Conservation (phyloP, 768 basidiomycete genomes). For the Pleurotus tuoliensis region DNA sequence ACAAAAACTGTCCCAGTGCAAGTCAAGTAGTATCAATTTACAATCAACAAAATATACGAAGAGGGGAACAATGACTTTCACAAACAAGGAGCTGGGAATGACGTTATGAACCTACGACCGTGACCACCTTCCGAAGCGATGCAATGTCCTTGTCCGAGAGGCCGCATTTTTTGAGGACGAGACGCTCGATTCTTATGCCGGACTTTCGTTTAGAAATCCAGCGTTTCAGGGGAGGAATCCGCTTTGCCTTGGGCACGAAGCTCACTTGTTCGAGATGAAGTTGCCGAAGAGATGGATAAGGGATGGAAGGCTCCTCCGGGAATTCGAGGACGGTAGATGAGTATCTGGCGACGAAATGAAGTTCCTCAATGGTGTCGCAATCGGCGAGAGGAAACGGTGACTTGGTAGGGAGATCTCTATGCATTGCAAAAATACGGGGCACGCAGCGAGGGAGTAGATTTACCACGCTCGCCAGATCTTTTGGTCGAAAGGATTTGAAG, state of each 20-base stretch:
- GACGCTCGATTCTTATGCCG: background rate
- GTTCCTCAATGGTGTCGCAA: background rate
- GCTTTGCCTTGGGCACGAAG: background rate
- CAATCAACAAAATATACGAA: no score
- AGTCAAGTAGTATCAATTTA: no score
- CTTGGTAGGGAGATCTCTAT: background rate
- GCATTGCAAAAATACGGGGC: background rate
- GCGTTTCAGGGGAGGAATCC: background rate
- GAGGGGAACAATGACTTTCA: no score
- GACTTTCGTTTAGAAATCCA: background rate
- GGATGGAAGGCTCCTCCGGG: background rate
- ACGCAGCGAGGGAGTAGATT: background rate
- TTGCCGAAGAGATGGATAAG: background rate
- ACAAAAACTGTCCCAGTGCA: no score
- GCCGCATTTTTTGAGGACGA: background rate
- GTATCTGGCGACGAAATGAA: background rate
- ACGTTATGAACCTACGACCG: background rate
- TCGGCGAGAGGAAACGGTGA: background rate
- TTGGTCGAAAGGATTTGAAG: background rate
- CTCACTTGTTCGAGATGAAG: background rate
- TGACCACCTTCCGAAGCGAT: background rate
- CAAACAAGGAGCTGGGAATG: no score
- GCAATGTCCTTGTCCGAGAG: background rate
- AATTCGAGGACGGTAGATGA: background rate
- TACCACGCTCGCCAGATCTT: background rate